Evolutionary conservation across 2,329 filamentous ascomycete species (phyloP).

Genomic region (Exophiala sp.): DNA sequence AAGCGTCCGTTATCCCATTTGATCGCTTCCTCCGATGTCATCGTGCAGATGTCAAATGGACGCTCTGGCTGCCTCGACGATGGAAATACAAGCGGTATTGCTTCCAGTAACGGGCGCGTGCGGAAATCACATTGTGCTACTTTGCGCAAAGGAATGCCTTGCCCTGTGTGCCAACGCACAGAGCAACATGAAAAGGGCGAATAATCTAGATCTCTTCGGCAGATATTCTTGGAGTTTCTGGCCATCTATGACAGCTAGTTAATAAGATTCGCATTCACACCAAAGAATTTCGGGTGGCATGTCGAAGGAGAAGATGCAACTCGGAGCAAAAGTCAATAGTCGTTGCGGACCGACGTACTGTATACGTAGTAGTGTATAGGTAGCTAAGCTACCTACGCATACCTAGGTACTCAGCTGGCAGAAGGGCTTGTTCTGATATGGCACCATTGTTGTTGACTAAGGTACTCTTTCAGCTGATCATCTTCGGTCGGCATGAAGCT

Average conservation of each 20-base stretch:
- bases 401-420: neutral
- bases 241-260: conserved; percentile 1
- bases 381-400: neutral
- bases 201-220: conserved; percentile 5
- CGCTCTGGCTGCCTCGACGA: neutral
- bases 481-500: conserved; percentile 2
- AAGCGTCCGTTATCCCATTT: conserved; percentile 1
- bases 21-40: conserved; percentile 11
- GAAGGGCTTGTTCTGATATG: conserved; percentile 15
- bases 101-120: conserved; percentile 16
- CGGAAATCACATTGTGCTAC: conserved; percentile 19
- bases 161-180: conserved; percentile 10
- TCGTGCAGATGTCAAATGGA: conserved; percentile 5
- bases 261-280: conserved; percentile 7
- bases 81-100: neutral
- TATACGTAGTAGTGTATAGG: too few relatives aligned
- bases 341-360: too few relatives aligned
- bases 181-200: conserved; percentile 1
- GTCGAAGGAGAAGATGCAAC: neutral
- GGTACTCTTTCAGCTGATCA: conserved; percentile 8
- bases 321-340: neutral
- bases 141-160: conserved; percentile 10
- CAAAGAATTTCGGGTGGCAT: neutral
- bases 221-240: conserved; percentile 5
- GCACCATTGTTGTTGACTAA: conserved; percentile 19